These are phyloP conservation scores for Taphrina flavorubra DNA, from an alignment of 1,139 yeast genomes.

Conservation along the genomic window DNA sequence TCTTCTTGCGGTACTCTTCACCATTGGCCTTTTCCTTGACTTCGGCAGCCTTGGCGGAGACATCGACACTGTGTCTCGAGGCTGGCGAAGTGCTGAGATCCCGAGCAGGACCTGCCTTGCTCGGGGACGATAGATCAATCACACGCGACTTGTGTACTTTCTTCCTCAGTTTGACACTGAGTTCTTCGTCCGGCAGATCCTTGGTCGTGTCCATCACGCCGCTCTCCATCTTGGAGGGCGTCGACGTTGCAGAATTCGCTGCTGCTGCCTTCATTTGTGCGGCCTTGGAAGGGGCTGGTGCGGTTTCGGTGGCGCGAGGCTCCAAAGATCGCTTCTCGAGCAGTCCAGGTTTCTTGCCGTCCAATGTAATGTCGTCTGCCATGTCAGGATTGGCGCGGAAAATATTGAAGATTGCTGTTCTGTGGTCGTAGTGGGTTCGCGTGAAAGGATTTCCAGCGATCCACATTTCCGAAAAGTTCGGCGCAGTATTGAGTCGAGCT, in stretches of 20 bases:
- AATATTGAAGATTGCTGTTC: constrained; percentile 48
- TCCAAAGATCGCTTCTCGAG: constrained; percentile 55
- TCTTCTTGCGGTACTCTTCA: constrained; percentile 45
- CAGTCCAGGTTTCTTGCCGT: constrained; percentile 69
- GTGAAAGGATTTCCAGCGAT: constrained; percentile 48
- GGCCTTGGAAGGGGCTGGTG: constrained; percentile 21
- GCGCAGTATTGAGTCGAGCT: constrained; percentile 49
- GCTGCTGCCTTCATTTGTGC: constrained; percentile 3
- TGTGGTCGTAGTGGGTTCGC: constrained; percentile 47
- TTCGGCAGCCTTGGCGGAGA: neutral
- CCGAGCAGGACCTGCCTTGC: constrained; percentile 3
- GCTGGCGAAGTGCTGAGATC: constrained; percentile 8
- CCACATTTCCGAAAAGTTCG: constrained; percentile 47
- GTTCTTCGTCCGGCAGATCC: constrained; percentile 7
- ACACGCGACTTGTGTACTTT: constrained; percentile 43
- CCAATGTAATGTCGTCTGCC: constrained; percentile 59
- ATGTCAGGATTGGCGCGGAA: constrained; percentile 60
- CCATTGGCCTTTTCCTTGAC: constrained; percentile 21
- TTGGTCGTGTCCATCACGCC: constrained; percentile 14
- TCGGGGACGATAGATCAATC: constrained; percentile 42
- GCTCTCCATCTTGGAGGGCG: constrained; percentile 11
- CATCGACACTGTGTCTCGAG: neutral
- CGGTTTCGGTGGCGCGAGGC: constrained; percentile 44
- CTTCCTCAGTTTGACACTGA: constrained; percentile 32
- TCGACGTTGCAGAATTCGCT: neutral